Conservation (phyloP, 108 stramenopile species). For the Epithemia pelagica region DNA sequence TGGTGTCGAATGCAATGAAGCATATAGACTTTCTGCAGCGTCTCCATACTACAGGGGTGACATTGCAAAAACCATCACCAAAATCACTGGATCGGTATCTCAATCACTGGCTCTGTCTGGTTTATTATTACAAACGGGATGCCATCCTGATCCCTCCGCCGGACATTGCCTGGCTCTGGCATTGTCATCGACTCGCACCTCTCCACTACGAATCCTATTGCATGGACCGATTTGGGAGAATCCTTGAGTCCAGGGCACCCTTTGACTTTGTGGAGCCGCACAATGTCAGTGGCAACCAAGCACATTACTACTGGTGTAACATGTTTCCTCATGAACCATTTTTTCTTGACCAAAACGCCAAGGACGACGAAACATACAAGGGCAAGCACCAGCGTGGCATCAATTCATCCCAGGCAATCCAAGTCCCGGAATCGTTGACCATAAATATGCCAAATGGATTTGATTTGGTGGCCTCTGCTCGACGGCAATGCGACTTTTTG, state of each 20-base stretch:
- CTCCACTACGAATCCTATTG: conserved; percentile 23
- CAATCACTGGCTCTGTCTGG: conserved; percentile 27
- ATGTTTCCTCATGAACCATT: conserved; percentile 18
- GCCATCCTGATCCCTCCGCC: conserved; percentile 40
- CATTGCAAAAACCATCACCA: neutral
- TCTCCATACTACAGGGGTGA: conserved; percentile 8
- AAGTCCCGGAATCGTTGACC: no score
- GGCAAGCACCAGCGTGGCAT: no score
- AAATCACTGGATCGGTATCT: conserved; percentile 19
- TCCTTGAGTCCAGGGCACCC: neutral
- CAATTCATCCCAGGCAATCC: no score
- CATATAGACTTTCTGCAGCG: conserved; percentile 10
- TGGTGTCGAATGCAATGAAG: conserved; percentile 4
- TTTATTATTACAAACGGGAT: no score
- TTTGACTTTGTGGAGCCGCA: conserved; percentile 7
- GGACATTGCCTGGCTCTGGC: conserved; percentile 63
- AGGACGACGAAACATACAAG: no score
- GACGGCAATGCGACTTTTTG: conserved; percentile 40
- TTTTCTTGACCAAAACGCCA: conserved; percentile 3
- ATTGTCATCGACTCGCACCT: conserved; percentile 60
- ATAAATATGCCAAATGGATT: conserved; percentile 6
- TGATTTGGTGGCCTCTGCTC: conserved; percentile 28
- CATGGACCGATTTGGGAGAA: conserved; percentile 6
- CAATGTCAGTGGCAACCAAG: neutral
- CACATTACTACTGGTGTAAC: conserved; percentile 5